Evolutionary conservation across 371 early-diverging fungal genomes (phyloP).

Genomic region (Coemansia sp.): DNA sequence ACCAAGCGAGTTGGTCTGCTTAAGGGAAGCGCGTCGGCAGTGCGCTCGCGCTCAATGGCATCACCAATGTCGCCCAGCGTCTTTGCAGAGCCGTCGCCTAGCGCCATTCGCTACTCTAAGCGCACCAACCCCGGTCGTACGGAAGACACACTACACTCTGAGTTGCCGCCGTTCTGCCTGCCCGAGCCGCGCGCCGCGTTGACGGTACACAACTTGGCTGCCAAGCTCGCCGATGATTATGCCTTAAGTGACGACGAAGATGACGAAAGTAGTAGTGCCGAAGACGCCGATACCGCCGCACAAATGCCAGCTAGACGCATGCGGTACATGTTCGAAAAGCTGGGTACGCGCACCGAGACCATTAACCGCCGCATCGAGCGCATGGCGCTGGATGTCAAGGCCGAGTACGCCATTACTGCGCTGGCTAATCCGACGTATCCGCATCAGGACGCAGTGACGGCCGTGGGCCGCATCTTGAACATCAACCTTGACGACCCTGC

Average conservation of each 20-base stretch:
- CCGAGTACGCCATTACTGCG: slow-evolving; percentile 54
- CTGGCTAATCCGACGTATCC: slow-evolving; percentile 67
- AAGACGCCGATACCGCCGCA: not conserved
- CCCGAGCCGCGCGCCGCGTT: slow-evolving; percentile 11
- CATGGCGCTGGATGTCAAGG: slow-evolving; percentile 58
- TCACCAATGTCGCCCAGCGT: slow-evolving; percentile 43
- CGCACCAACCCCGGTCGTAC: slow-evolving; percentile 38
- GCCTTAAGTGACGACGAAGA: slow-evolving; percentile 20
- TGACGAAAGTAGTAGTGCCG: slow-evolving; percentile 6
- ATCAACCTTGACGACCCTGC: slow-evolving; percentile 47
- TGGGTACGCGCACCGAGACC: slow-evolving; percentile 67
- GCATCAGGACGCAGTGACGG: slow-evolving; percentile 55
- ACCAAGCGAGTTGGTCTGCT: slow-evolving; percentile 33
- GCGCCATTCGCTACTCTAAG: slow-evolving; percentile 37
- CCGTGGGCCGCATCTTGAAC: slow-evolving; percentile 75
- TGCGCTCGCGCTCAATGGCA: slow-evolving; percentile 15
- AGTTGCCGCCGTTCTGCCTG: slow-evolving; percentile 19
- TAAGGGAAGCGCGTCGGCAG: slow-evolving; percentile 5
- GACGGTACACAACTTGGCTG: slow-evolving; percentile 11
- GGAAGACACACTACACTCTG: slow-evolving; percentile 36
- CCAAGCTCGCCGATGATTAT: not conserved
- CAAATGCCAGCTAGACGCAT: slow-evolving; percentile 58
- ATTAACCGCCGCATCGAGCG: slow-evolving; percentile 73
- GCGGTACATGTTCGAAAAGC: slow-evolving; percentile 88
- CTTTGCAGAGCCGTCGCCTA: slow-evolving; percentile 48